phyloP scores from a whole-genome alignment of 129 eudicot species.

The Lactuca sativa region DNA sequence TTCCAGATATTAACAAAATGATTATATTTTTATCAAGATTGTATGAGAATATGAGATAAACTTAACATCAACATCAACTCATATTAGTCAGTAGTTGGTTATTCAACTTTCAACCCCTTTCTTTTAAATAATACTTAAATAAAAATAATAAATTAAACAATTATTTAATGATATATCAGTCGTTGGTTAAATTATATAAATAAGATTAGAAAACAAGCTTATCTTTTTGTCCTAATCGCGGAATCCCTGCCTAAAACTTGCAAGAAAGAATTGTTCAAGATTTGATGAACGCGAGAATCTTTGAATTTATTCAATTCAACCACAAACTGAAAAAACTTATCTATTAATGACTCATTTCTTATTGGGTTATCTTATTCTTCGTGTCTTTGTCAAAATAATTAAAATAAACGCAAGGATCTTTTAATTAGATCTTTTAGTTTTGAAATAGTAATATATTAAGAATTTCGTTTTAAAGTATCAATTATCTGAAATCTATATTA shows the following conservation, averaged over 20 bases:
- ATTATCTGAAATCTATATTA: too few species aligned
- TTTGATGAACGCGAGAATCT: slow-evolving; percentile 51
- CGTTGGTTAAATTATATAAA: not conserved
- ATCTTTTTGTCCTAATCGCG: slow-evolving; percentile 31
- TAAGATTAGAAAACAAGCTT: slow-evolving; percentile 11
- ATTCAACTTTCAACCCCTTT: too few species aligned
- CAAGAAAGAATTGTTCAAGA: slow-evolving; percentile 40
- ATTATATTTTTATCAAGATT: not conserved
- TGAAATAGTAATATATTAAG: not conserved
- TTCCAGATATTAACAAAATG: not conserved
- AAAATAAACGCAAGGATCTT: not conserved
- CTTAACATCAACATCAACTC: slow-evolving; percentile 21
- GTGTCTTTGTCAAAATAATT: not conserved
- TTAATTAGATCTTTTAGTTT: not conserved
- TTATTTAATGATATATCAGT: not conserved
- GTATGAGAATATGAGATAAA: not conserved
- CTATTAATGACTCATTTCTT: slow-evolving; percentile 10
- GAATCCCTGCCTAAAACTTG: slow-evolving; percentile 37
- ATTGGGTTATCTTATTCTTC: not conserved
- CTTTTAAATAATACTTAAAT: not conserved
- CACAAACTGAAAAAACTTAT: not conserved
- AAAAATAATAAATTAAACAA: not conserved
- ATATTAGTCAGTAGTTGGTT: not conserved
- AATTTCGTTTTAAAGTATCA: not conserved
- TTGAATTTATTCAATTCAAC: slow-evolving; percentile 33